Base-by-base conservation (phyloP, 2,329 filamentous ascomycete species). In the Penicillium hordei region DNA sequence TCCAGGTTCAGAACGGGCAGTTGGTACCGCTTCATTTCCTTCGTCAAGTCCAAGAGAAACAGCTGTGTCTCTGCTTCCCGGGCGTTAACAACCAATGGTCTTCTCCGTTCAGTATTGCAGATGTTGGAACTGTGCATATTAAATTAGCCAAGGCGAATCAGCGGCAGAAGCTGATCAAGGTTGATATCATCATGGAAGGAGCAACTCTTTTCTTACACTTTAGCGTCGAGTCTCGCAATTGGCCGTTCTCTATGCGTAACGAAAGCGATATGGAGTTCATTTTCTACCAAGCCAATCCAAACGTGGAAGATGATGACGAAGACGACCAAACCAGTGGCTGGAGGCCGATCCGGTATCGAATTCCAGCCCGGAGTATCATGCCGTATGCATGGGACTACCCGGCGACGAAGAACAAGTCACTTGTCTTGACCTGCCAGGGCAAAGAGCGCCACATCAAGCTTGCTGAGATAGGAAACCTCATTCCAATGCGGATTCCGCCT, bases 381-480 rank as follows among this genome's bases (percentile, higher is more conserved):
- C 94, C 95, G 0, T 99, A 99, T 70, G 93, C 94, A 1, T 99
- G 94, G 94, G 95, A 99, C 72, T 99, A 96, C 76, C 95, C 94
- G 1, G 93, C 94, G 1, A 93, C 92, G n/a, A 97, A 96, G 77
- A 89, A 91, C 77, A 96, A 94, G 69, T 94, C 97, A 72, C 85
- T 99, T 39, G 86, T 97, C 49, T 86, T 99, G 70, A 87, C 82
- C 52, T 89, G 88, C 8, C 86, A 88, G 68, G 87, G 87, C 60
- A 91, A 89, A 69, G 92, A 97, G 71, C 84, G 94, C 31, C 91
- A 97, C 70, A 89, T 99, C 72, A 97, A 95, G 74, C 83, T 99
- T 64, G 91, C 93, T 2, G 94, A 99, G 72, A 99, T 99, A 68
- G 94, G 94, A 25, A 97, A 97, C 65, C 82, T 96, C 66, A 89